Evolutionary conservation across 2,329 filamentous ascomycete genomes (phyloP).

Genomic region (Didymella lethalis): DNA sequence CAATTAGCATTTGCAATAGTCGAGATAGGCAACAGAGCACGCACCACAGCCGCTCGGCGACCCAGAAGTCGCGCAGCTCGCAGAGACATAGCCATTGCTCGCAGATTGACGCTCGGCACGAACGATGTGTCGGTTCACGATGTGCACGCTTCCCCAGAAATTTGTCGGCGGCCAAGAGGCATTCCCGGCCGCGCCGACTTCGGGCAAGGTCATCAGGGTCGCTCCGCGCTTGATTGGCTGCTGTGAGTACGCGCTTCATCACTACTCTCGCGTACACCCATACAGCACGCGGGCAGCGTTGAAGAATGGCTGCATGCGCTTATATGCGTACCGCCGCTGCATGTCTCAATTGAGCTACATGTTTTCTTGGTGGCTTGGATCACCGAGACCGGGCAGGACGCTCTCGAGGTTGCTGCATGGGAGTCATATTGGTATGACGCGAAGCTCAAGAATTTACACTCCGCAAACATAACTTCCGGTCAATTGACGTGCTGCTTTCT

Average conservation of each 20-base stretch:
- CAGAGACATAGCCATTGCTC: slow-evolving; percentile 50
- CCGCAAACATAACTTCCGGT: slow-evolving; percentile 17
- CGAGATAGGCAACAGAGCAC: slow-evolving; percentile 8
- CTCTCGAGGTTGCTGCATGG: slow-evolving; percentile 21
- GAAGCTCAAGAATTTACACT: slow-evolving; percentile 29
- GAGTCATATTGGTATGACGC: slow-evolving; percentile 44
- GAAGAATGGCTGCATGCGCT: slow-evolving; percentile 9
- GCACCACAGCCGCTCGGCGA: slow-evolving; percentile 42
- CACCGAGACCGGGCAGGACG: slow-evolving; percentile 35
- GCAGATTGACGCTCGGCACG: slow-evolving; percentile 23
- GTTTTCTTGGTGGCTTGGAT: slow-evolving; percentile 8
- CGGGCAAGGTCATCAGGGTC: slow-evolving; percentile 46
- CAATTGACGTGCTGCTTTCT: slow-evolving; percentile 14
- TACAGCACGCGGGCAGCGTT: slow-evolving; percentile 21
- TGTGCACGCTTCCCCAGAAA: slow-evolving; percentile 30
- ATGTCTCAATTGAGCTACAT: slow-evolving; percentile 9
- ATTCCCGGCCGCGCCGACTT: slow-evolving; percentile 38
- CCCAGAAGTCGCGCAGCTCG: slow-evolving; percentile 46
- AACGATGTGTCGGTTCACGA: slow-evolving; percentile 28
- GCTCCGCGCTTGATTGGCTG: slow-evolving; percentile 37
- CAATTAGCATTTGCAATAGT: slow-evolving; percentile 25
- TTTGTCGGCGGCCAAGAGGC: slow-evolving; percentile 34
- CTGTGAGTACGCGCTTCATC: slow-evolving; percentile 23
- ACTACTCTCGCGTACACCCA: slow-evolving; percentile 31
- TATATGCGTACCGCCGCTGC: slow-evolving; percentile 11